These are phyloP conservation scores for Euphrasia arctica DNA, from an alignment of 305 asterid species.

Conservation along the genomic window DNA sequence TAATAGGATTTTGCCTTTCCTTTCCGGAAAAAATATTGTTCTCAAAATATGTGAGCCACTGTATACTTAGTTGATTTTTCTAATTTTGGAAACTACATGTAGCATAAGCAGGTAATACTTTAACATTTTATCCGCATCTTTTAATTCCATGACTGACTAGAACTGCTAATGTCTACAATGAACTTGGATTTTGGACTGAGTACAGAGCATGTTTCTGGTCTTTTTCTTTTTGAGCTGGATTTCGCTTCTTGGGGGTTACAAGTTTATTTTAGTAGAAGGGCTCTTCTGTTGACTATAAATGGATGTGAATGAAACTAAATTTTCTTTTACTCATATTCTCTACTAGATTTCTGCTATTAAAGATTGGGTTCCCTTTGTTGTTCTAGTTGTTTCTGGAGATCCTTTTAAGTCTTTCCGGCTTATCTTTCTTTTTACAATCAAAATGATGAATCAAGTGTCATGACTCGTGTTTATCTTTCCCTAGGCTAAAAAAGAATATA, in stretches of 20 bases:
- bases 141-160: neutral
- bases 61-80: neutral
- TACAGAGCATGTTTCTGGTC: neutral
- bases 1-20: neutral
- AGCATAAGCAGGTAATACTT: neutral
- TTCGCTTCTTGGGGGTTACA: neutral
- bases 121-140: neutral
- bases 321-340: too few species aligned
- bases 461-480: neutral
- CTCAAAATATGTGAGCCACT: neutral
- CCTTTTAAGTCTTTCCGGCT: too few species aligned
- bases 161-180: neutral
- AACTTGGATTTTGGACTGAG: neutral
- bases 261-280: neutral
- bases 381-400: neutral
- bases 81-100: neutral
- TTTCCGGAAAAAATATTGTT: too few species aligned
- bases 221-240: neutral
- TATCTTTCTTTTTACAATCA: too few species aligned
- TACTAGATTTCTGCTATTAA: too few species aligned
- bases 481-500: neutral
- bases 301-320: too few species aligned
- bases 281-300: too few species aligned
- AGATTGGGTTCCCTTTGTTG: neutral
- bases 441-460: too few species aligned